phyloP scores from a whole-genome alignment of 1,139 yeast species.

The Insectozyma bohioensis region DNA sequence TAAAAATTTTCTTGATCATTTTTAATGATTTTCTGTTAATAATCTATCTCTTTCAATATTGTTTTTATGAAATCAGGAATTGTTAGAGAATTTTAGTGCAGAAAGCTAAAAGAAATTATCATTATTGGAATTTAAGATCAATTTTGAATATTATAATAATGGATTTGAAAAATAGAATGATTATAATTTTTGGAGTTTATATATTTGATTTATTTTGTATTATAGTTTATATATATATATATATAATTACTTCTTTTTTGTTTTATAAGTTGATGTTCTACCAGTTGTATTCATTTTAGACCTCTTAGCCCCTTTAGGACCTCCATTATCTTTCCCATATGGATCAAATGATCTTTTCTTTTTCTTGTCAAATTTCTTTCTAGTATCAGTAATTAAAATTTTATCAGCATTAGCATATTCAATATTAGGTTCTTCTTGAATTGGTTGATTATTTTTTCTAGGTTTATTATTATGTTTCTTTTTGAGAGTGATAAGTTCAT shows the following conservation, averaged over 20 bases:
- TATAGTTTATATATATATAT: too few relatives aligned
- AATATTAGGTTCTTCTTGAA: constrained; percentile 24
- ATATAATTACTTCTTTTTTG: constrained; percentile 18
- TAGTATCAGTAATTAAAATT: constrained; percentile 34
- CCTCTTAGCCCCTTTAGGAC: constrained; percentile 53
- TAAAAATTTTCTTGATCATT: constrained; percentile 37
- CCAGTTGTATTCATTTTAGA: constrained; percentile 41
- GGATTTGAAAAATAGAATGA: too few relatives aligned
- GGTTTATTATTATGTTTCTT: constrained; percentile 20
- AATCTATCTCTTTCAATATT: constrained; percentile 45
- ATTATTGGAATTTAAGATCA: too few relatives aligned
- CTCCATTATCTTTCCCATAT: constrained; percentile 45
- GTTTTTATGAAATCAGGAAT: too few relatives aligned
- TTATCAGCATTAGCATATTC: constrained; percentile 53
- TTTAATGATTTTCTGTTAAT: constrained; percentile 32
- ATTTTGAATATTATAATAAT: too few relatives aligned
- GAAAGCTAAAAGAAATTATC: too few relatives aligned
- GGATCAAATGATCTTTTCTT: constrained; percentile 64
- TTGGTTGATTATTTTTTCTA: constrained; percentile 16
- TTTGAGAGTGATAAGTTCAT: constrained; percentile 58
- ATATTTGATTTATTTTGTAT: too few relatives aligned
- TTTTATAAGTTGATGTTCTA: constrained; percentile 49
- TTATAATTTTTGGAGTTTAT: too few relatives aligned
- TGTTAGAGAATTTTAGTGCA: too few relatives aligned
- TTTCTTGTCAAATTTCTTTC: constrained; percentile 20